phyloP scores from a whole-genome alignment of 1,284 basidiomycete species.

The Polyporus tsugae region DNA sequence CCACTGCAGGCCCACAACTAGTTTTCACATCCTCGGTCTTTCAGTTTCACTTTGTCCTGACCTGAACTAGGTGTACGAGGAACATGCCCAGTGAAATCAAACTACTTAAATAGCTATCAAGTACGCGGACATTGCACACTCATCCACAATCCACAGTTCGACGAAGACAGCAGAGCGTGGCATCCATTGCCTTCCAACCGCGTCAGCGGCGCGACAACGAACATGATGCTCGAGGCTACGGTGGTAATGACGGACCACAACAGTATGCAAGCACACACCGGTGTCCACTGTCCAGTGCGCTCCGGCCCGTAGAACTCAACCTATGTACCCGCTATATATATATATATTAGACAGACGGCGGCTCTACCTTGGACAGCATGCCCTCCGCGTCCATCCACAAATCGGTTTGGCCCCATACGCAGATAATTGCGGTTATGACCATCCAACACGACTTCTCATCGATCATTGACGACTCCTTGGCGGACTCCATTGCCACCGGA shows the following conservation, averaged over 20 bases:
- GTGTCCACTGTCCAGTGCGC: not conserved
- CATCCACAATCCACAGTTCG: not conserved
- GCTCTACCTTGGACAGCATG: constrained; percentile 32
- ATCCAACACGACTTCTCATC: constrained; percentile 84
- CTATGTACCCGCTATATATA: not conserved
- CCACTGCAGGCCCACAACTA: not conserved
- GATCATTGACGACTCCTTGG: constrained; percentile 40
- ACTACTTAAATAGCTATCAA: not conserved
- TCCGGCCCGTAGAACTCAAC: not conserved
- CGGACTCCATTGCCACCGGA: constrained; percentile 5
- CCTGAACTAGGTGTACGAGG: not conserved
- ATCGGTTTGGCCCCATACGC: constrained; percentile 88
- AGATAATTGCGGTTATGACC: constrained; percentile 74
- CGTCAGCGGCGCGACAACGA: not conserved
- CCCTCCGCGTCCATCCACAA: constrained; percentile 82
- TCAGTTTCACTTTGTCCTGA: not conserved
- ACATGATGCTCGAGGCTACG: not conserved
- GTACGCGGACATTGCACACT: not conserved
- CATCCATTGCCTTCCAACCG: not conserved
- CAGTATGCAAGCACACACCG: constrained; percentile 5
- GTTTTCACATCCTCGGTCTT: not conserved
- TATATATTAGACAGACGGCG: not conserved
- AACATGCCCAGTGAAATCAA: not conserved
- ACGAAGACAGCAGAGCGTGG: not conserved
- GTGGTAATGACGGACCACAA: not conserved